A percentile compares a stretch with the other conserved stretches of the same genome.
phyloP scores from a whole-genome alignment of 306 rosid species.

The Citrullus colocynthis region DNA sequence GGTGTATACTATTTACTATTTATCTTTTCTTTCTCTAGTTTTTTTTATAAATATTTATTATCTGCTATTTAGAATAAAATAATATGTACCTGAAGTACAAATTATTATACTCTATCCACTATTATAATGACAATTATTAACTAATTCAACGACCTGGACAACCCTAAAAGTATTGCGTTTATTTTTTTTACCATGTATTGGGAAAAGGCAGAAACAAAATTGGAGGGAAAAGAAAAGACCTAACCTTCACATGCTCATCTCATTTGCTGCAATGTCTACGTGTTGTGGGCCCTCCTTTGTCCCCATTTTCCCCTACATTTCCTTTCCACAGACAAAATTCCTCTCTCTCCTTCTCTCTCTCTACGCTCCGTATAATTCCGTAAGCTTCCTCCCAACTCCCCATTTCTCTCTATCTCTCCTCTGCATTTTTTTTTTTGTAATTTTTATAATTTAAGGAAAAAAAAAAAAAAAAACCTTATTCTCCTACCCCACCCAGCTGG shows the following conservation, averaged over 20 bases:
- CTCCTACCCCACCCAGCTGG: slow-evolving; percentile 11
- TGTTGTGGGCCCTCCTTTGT: slow-evolving; percentile 30
- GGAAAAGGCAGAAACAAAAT: neutral
- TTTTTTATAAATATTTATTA: too few relatives aligned
- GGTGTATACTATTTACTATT: too few relatives aligned
- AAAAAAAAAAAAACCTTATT: neutral
- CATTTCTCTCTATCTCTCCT: neutral
- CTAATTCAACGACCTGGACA: too few relatives aligned
- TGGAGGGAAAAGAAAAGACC: neutral
- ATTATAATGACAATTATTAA: too few relatives aligned
- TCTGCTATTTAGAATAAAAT: too few relatives aligned
- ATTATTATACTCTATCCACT: too few relatives aligned
- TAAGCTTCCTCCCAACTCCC: slow-evolving; percentile 7
- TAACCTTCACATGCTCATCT: slow-evolving; percentile 36
- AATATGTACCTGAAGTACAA: too few relatives aligned
- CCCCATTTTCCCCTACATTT: slow-evolving; percentile 20
- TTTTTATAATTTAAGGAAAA: too few relatives aligned
- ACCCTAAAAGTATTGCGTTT: too few relatives aligned
- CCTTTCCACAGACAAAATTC: neutral
- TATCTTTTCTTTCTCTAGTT: too few relatives aligned
- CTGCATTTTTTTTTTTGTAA: neutral
- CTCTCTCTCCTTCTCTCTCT: neutral
- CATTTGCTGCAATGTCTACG: slow-evolving; percentile 22
- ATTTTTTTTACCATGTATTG: too few relatives aligned
- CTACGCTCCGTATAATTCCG: slow-evolving; percentile 11